Conservation (phyloP, 129 eudicot species). For the Tagetes patula region DNA sequence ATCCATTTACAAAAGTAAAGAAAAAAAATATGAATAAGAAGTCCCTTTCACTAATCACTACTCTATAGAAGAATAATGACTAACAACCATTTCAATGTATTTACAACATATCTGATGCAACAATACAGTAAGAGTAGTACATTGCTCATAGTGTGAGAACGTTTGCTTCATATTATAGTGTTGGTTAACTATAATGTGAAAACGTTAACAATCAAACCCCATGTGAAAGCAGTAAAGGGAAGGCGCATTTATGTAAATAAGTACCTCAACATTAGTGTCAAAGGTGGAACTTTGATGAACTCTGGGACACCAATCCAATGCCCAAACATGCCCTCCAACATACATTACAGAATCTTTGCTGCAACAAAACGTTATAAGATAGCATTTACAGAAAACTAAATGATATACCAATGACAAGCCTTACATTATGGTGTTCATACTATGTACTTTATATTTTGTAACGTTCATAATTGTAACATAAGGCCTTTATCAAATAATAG, state of each 20-base stretch:
- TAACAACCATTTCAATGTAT: neutral
- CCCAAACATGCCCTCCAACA: conserved; percentile 87
- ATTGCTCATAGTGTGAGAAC: neutral
- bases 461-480: neutral
- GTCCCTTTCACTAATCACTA: neutral
- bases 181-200: neutral
- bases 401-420: neutral
- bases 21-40: neutral
- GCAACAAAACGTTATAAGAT: conserved; percentile 43
- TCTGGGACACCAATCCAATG: conserved; percentile 95
- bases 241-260: neutral
- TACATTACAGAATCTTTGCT: conserved; percentile 79
- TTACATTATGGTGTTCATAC: neutral
- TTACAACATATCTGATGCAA: neutral
- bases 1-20: conserved; percentile 12
- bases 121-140: neutral
- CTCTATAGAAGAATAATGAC: neutral
- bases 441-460: neutral
- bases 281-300: conserved; percentile 31
- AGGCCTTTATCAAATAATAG: conserved; percentile 34
- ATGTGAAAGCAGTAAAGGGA: neutral
- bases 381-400: conserved; percentile 8
- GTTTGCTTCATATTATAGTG: neutral
- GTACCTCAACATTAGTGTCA: conserved; percentile 60
- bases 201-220: neutral